Evolutionary conservation across 2,329 filamentous ascomycete species (phyloP).

Genomic region (Fusarium acutatum): DNA sequence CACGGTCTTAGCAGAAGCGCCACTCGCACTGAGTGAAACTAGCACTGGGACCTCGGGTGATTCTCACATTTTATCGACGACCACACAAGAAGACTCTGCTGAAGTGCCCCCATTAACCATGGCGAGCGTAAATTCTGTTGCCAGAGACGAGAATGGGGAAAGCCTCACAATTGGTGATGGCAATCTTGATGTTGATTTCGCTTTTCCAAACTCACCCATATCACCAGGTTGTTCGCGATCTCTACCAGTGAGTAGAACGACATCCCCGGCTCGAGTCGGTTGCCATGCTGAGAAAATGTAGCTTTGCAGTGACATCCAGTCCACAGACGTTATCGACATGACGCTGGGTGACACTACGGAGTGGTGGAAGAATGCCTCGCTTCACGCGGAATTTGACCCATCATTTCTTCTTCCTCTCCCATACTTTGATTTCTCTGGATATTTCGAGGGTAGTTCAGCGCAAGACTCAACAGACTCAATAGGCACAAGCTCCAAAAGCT

Average conservation of each 20-base stretch:
- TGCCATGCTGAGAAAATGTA: background rate
- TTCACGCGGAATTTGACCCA: background rate
- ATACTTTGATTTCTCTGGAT: background rate
- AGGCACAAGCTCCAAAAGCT: background rate
- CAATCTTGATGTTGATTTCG: no score
- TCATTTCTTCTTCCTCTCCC: background rate
- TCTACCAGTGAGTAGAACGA: background rate
- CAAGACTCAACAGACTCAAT: background rate
- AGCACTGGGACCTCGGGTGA: background rate
- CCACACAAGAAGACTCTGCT: background rate
- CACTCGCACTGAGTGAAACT: background rate
- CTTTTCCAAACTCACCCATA: background rate
- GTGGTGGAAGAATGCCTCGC: background rate
- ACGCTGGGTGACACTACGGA: background rate
- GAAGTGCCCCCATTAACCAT: no score
- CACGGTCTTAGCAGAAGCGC: no score
- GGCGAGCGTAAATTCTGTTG: no score
- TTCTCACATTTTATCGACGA: background rate
- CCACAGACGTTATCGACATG: background rate
- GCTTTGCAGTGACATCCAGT: background rate
- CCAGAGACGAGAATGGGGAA: no score
- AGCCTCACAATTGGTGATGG: no score
- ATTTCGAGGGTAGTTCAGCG: fast-evolving
- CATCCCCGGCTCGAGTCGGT: background rate
- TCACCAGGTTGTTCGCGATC: no score